These are phyloP conservation scores for Starmerella floris DNA, from an alignment of 805 yeast genomes.

Conservation along the genomic window DNA sequence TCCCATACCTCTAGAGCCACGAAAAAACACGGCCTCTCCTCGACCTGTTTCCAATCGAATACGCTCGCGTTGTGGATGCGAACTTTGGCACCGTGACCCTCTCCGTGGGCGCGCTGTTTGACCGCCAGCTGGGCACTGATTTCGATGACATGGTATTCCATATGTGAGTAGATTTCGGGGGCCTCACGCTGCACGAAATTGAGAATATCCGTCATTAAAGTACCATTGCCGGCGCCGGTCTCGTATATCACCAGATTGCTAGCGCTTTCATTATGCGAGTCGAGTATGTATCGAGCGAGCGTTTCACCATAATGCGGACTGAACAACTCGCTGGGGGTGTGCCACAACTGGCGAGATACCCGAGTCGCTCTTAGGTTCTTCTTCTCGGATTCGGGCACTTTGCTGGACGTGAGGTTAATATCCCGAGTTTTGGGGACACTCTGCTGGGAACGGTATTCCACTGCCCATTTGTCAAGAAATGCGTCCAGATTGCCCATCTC, in stretches of 20 bases:
- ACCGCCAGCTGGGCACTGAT: conserved; percentile 49
- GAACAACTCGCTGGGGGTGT: conserved; percentile 77
- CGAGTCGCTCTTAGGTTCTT: conserved; percentile 6
- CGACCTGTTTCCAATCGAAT: conserved; percentile 53
- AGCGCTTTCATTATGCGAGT: conserved; percentile 50
- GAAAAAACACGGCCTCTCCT: conserved; percentile 57
- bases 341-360: conserved; percentile 52
- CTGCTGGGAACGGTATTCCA: conserved; percentile 34
- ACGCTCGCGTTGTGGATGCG: conserved; percentile 61
- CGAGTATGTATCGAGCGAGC: conserved; percentile 55
- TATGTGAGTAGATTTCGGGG: conserved; percentile 60
- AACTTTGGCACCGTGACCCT: conserved; percentile 43
- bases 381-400: conserved; percentile 3
- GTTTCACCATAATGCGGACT: conserved; percentile 76
- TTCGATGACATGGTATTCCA: conserved; percentile 60
- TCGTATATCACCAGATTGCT: conserved; percentile 62
- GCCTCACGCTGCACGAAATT: conserved; percentile 47
- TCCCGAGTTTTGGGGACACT: conserved; percentile 1
- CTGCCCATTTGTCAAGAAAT: conserved; percentile 55
- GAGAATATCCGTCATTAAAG: conserved; percentile 62
- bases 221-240: conserved; percentile 85
- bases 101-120: conserved; percentile 26
- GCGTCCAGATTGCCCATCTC: conserved; percentile 50
- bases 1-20: conserved; percentile 75
- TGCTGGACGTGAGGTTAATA: not conserved